Evolutionary conservation across 805 yeast species (phyloP).

Genomic region (Candida alai): DNA sequence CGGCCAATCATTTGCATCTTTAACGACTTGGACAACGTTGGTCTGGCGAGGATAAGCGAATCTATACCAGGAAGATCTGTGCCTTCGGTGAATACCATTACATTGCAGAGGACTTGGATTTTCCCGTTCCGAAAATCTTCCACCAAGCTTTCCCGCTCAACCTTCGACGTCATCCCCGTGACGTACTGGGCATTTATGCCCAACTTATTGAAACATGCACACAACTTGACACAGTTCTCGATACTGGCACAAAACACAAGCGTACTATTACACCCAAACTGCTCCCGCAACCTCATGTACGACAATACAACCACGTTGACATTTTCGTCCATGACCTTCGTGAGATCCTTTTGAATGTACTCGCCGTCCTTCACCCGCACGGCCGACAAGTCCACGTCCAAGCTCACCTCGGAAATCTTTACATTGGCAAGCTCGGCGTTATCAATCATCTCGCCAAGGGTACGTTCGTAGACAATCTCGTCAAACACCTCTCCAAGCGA

Average conservation of each 20-base stretch:
- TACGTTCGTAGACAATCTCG: conserved; percentile 67
- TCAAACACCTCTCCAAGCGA: conserved; percentile 61
- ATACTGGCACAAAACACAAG: conserved; percentile 77
- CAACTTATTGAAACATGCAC: conserved; percentile 46
- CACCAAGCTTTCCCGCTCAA: conserved; percentile 50
- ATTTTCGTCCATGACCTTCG: not conserved
- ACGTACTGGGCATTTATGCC: conserved; percentile 73
- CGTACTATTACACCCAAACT: conserved; percentile 51
- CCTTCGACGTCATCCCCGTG: conserved; percentile 57
- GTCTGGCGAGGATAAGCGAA: conserved; percentile 71
- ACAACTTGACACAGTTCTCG: conserved; percentile 55
- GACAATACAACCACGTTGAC: conserved; percentile 50
- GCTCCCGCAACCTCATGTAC: conserved; percentile 34
- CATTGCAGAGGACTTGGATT: conserved; percentile 75
- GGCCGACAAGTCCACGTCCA: conserved; percentile 40
- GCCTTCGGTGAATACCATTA: conserved; percentile 91
- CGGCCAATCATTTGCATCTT: conserved; percentile 89
- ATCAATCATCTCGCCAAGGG: conserved; percentile 59
- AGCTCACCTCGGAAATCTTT: conserved; percentile 54
- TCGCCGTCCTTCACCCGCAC: conserved; percentile 43
- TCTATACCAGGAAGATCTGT: conserved; percentile 91
- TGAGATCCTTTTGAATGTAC: conserved; percentile 36
- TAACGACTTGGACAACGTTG: conserved; percentile 70
- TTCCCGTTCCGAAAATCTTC: conserved; percentile 57
- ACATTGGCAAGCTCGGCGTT: conserved; percentile 71